Base-by-base conservation (phyloP, 2,329 filamentous ascomycete genomes). In the Talaromyces atroroseus region DNA sequence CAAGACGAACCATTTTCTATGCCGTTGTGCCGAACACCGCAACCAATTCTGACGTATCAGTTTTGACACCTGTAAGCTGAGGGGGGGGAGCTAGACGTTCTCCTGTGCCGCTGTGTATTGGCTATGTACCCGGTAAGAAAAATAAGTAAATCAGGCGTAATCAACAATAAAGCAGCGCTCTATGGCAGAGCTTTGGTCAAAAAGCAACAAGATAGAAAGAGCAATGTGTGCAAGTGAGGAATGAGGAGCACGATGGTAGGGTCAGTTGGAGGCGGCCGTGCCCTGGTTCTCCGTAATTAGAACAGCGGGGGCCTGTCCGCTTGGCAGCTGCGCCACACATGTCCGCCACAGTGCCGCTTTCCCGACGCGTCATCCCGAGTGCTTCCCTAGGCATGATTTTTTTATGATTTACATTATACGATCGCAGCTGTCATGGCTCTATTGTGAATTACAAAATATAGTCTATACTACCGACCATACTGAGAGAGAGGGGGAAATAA, bases 1-100 rank as follows among this genome's bases (percentile, higher is more conserved):
- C 18, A 34, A 11, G 20, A 53, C 46, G 62, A 60, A 72, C 70
- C 70, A 72, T 72, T 53, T 66, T 71, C 60, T 65, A 60, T 67
- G 47, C 52, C 60, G 54, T 64, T 61, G 65, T 65, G 63, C 65
- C 64, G 66, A 64, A 65, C 60, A 62, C 64, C 64, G 66, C 62
- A 63, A 52, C 51, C 40, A 62, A 64, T 64, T 68, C 61, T 62
- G 62, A 62, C 58, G 62, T 66, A 66, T 65, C 65, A 67, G 61
- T 60, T 54, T 46, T 18, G 48, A 53, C 52, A 52, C 38, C 46
- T 34, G 53, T 29, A 49, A 42, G 26, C 29, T 44, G 36, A 24
- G 34, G 38, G 44, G 38, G 45, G 52, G 24, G 11, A 34, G 29
- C 2, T 34, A 34, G 3, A 20, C 40, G 40, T 1, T 40, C 36